These are phyloP conservation scores for Leishmania lainsoni DNA, from an alignment of 208 protist genomes.

Conservation along the genomic window DNA sequence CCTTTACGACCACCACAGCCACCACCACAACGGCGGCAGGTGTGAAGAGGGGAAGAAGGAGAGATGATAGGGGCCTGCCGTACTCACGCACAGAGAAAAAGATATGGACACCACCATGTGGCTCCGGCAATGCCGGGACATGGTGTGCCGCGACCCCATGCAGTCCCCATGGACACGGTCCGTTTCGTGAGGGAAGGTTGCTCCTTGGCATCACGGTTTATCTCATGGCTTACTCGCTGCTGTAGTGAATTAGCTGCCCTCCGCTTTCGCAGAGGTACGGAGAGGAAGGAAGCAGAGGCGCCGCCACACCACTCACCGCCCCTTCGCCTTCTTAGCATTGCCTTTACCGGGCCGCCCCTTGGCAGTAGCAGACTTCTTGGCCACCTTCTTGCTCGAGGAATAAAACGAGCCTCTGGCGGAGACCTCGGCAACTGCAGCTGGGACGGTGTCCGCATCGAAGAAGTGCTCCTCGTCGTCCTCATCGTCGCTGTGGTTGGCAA, in stretches of 20 bases:
- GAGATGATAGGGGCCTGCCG: neutral
- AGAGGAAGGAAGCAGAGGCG: constrained; percentile 4
- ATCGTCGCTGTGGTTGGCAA: constrained; percentile 35
- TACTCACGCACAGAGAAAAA: no score
- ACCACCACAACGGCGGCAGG: neutral
- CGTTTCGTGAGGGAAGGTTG: neutral
- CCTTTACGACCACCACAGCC: neutral
- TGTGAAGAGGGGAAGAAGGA: neutral
- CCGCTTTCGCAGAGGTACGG: neutral
- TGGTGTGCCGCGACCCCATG: neutral
- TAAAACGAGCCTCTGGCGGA: constrained; percentile 4
- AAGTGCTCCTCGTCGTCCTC: constrained; percentile 81
- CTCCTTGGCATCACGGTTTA: constrained; percentile 4
- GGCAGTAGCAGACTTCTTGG: neutral
- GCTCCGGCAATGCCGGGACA: neutral
- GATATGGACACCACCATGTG: neutral
- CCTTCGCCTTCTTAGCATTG: constrained; percentile 33
- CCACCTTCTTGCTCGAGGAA: constrained; percentile 2
- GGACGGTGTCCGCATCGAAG: constrained; percentile 56
- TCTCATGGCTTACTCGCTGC: constrained; percentile 8
- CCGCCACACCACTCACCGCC: constrained; percentile 8
- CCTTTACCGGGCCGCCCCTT: constrained; percentile 10
- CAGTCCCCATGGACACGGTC: neutral
- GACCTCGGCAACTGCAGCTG: neutral
- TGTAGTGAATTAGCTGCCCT: neutral